Evolutionary conservation across 352 stramenopile species (phyloP), one percentile per base, ranked within the genome.

Genomic region (Phytopythium delawarense): DNA sequence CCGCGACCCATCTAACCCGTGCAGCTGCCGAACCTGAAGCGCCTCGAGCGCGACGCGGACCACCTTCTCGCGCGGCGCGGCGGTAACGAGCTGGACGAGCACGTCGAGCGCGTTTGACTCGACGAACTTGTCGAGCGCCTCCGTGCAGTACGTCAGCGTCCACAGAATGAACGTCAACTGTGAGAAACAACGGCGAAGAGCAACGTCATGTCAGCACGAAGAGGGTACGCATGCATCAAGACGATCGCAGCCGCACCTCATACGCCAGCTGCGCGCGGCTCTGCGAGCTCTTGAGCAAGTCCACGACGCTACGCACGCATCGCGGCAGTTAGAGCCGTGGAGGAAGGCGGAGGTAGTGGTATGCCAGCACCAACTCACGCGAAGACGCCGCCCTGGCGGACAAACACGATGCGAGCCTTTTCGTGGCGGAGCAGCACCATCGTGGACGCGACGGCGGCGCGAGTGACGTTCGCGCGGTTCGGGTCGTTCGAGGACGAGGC

Each of bases 61-160:
- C 46, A 99, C 94, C 75, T 99, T 99, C 63, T 99, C 95, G 62
- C 94, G 88, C 28, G 93, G 96, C n/a, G 97, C 96, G n/a, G 91
- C 84, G n/a, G 86, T 85, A 35, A 95, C 87, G 65, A 93, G 80
- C 58, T 90, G 74, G n/a, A 94, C 83, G 35, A 94, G 67, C 20
- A 75, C 71, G 61, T 90, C 76, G 46, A 95, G 72, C 16, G 82
- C 75, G 45, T 88, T 88, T 6, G 74, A 75, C 39, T 69, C 70
- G 11, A 77, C 79, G 61, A 96, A 92, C 53, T 89, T 91, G 37
- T 92, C 84, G 56, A 95, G 70, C 13, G 84, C 87, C 64, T 91
- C 83, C 34, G 91, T 70, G 53, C 73, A 89, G 66, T 98, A 98
- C 23, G 94, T 98, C 61, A 99, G 75, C 40, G 94, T 97, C 97